Conservation (phyloP, 2,329 filamentous ascomycete genomes). For the Cephalotrichum gorgonifer region DNA sequence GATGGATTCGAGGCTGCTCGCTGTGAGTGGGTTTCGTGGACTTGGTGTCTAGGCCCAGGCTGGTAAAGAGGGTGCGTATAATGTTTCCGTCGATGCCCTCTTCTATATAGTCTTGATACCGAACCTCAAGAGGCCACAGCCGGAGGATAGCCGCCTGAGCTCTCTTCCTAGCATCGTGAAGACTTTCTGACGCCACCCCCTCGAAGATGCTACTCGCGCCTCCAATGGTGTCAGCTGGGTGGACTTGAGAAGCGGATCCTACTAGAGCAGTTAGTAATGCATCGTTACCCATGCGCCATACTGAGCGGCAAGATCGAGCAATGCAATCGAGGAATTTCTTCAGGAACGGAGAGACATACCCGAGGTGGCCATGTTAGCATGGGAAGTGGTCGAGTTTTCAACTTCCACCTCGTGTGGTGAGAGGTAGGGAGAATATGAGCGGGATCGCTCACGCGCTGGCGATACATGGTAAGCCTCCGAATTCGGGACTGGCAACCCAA, state of each 20-base stretch:
- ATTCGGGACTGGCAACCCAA: not conserved
- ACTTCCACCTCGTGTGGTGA: slow-evolving; percentile 35
- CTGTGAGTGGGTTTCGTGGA: slow-evolving; percentile 6
- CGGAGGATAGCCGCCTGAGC: slow-evolving; percentile 59
- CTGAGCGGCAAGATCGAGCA: not conserved
- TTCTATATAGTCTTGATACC: slow-evolving; percentile 61
- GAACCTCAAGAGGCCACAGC: slow-evolving; percentile 56
- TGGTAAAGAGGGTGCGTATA: slow-evolving; percentile 55
- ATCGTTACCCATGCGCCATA: not conserved
- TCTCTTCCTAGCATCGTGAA: slow-evolving; percentile 36
- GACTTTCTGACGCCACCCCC: not conserved
- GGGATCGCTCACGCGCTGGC: slow-evolving; percentile 30
- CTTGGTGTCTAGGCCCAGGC: slow-evolving; percentile 50
- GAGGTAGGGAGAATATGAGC: slow-evolving; percentile 42
- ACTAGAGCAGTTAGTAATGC: not conserved
- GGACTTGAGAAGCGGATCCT: not conserved
- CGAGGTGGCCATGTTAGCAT: not conserved
- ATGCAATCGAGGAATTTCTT: not conserved
- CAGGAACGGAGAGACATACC: slow-evolving; percentile 1
- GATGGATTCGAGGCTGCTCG: not conserved
- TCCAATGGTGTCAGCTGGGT: not conserved
- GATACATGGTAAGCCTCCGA: not conserved
- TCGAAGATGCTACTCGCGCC: not conserved
- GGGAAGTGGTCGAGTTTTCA: slow-evolving; percentile 1
- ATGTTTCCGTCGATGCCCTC: slow-evolving; percentile 60